A percentile compares a stretch with the other conserved stretches of the same genome.
Conservation (phyloP, 1,284 basidiomycete species). For the Leccinum ponderosum region DNA sequence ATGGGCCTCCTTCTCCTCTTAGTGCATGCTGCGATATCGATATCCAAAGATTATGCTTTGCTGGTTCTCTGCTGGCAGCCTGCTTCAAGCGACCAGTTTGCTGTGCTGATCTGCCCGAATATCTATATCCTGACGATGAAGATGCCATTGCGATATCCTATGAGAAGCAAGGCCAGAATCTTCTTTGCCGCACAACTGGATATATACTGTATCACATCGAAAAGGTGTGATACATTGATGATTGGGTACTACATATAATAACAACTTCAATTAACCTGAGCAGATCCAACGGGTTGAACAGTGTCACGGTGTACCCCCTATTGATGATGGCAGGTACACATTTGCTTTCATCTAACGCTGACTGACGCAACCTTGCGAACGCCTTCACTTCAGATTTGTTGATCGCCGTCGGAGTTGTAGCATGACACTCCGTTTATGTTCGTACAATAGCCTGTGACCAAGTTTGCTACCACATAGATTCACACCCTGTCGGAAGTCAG, state of each 20-base stretch:
- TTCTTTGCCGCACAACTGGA: neutral
- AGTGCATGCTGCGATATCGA: neutral
- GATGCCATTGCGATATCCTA: neutral
- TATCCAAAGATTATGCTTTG: neutral
- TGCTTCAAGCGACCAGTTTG: neutral
- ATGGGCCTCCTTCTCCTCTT: neutral
- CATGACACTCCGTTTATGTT: neutral
- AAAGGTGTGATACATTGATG: too few species aligned
- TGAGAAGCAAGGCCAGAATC: neutral
- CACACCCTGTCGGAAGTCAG: neutral
- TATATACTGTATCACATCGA: too few species aligned
- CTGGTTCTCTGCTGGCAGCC: neutral
- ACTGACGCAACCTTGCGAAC: too few species aligned
- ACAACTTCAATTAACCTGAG: neutral
- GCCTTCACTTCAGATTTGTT: neutral
- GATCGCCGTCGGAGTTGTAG: neutral
- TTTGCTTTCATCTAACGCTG: neutral
- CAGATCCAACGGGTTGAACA: neutral
- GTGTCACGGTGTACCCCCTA: too few species aligned
- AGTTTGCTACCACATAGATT: neutral
- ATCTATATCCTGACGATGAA: neutral
- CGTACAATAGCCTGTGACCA: neutral
- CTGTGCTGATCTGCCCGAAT: neutral
- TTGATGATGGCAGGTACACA: too few species aligned
- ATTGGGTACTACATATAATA: neutral